phyloP scores from a whole-genome alignment of 805 yeast genomes.

The Starmera quercuum region DNA sequence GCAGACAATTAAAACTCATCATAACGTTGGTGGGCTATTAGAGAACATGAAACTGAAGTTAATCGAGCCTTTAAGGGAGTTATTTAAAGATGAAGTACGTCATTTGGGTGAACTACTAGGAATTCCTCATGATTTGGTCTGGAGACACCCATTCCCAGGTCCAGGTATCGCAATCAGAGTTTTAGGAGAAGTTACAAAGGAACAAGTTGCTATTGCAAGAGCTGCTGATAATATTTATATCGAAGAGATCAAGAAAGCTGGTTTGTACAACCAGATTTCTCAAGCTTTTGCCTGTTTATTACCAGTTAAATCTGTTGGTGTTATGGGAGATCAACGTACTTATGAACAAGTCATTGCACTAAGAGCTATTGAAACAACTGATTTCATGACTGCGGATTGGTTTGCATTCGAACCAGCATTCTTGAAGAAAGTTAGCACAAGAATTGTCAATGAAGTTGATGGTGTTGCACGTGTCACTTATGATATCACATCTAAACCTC shows the following conservation, averaged over 20 bases:
- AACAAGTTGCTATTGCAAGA: constrained; percentile 93
- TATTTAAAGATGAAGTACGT: constrained; percentile 98
- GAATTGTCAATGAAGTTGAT: constrained; percentile 97
- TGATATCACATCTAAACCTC: constrained; percentile 98
- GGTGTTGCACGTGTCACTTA: constrained; percentile 99
- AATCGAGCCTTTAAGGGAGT: constrained; percentile 97
- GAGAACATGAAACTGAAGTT: constrained; percentile 98
- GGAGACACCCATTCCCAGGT: constrained; percentile 99
- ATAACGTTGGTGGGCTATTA: constrained; percentile 96
- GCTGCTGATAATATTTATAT: constrained; percentile 95
- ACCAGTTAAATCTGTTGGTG: constrained; percentile 99
- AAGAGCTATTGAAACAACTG: constrained; percentile 95
- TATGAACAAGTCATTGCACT: constrained; percentile 98
- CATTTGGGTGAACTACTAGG: constrained; percentile 91
- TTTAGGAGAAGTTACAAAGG: constrained; percentile 90
- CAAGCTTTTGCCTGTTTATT: constrained; percentile 97
- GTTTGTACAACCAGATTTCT: constrained; percentile 84
- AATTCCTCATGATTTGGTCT: constrained; percentile 92
- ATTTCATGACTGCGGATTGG: constrained; percentile 99
- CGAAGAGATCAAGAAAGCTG: constrained; percentile 91
- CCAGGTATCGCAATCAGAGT: constrained; percentile 99
- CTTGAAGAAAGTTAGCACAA: constrained; percentile 86
- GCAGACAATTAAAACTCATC: constrained; percentile 98
- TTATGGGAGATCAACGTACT: constrained; percentile 99
- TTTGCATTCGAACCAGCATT: constrained; percentile 85